phyloP scores from a whole-genome alignment of 2,329 filamentous ascomycete species.

The Talaromyces amestolkiae region DNA sequence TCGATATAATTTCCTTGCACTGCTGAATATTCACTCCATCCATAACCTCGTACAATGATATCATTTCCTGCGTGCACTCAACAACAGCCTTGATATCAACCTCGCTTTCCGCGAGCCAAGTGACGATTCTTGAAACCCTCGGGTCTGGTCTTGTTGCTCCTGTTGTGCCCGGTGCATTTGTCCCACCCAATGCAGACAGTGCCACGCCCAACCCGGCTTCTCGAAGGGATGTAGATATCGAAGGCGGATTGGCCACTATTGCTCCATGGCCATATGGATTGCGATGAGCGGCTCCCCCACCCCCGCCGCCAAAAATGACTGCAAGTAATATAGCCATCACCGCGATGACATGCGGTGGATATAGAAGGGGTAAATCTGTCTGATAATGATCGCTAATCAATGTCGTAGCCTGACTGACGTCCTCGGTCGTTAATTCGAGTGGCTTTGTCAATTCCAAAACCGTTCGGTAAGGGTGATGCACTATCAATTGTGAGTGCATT shows the following conservation, averaged over 20 bases:
- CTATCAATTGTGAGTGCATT: slow-evolving; percentile 82
- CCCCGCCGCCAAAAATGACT: slow-evolving; percentile 72
- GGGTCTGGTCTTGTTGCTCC: slow-evolving; percentile 29
- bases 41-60: slow-evolving; percentile 80
- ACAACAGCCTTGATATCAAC: slow-evolving; percentile 82
- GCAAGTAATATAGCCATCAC: slow-evolving; percentile 80
- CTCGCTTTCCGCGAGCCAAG: slow-evolving; percentile 81
- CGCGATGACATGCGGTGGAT: slow-evolving; percentile 84
- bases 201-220: slow-evolving; percentile 37
- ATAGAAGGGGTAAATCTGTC: slow-evolving; percentile 82
- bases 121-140: slow-evolving; percentile 63
- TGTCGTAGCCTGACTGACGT: slow-evolving; percentile 72
- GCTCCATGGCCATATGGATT: slow-evolving; percentile 26
- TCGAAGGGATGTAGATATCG: slow-evolving; percentile 35
- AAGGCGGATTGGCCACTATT: slow-evolving; percentile 29
- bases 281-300: slow-evolving; percentile 28
- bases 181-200: slow-evolving; percentile 28
- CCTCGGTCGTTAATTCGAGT: slow-evolving; percentile 72
- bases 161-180: slow-evolving; percentile 20
- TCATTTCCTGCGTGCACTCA: slow-evolving; percentile 86
- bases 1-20: slow-evolving; percentile 62
- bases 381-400: slow-evolving; percentile 91
- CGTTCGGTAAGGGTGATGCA: slow-evolving; percentile 87
- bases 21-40: slow-evolving; percentile 64
- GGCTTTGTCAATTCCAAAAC: slow-evolving; percentile 68